These are phyloP conservation scores for Podospora anserina DNA, from an alignment of 495 filamentous ascomycete species.

Conservation along the genomic window DNA sequence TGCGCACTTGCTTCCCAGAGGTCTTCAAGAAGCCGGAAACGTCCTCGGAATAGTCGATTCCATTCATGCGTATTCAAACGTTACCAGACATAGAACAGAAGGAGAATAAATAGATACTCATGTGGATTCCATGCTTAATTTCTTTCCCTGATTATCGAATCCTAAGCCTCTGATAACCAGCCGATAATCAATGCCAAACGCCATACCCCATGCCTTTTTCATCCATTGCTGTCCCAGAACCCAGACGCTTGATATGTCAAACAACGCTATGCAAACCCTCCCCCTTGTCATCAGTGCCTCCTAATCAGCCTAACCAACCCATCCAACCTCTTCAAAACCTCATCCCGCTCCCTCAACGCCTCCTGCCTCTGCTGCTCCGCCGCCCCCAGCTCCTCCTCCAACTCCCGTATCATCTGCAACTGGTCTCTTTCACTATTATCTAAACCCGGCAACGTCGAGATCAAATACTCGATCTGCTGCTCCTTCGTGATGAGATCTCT, in stretches of 20 bases:
- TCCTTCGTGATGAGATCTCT: constrained; percentile 85
- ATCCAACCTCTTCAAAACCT: constrained; percentile 65
- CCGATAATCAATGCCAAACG: not conserved
- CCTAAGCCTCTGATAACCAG: not conserved
- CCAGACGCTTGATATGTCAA: not conserved
- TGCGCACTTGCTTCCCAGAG: constrained; percentile 69
- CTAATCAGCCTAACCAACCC: constrained; percentile 58
- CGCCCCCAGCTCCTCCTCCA: constrained; percentile 71
- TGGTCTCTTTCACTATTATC: constrained; percentile 83
- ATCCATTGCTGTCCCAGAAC: not conserved
- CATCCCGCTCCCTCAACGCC: constrained; percentile 69
- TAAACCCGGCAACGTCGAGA: constrained; percentile 79
- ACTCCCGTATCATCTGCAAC: constrained; percentile 63
- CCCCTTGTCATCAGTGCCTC: constrained; percentile 34
- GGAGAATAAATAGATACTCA: not conserved
- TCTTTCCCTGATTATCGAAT: not conserved
- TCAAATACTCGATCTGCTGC: constrained; percentile 89
- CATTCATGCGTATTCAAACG: not conserved
- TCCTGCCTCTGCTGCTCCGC: constrained; percentile 68
- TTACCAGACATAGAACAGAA: not conserved
- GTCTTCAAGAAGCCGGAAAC: constrained; percentile 57
- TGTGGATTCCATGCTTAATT: not conserved
- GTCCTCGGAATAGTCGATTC: not conserved
- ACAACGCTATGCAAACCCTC: not conserved
- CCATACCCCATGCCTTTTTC: not conserved